A percentile compares a stretch with the other conserved stretches of the same genome.
Conservation (phyloP, 441 rosid genomes). For the Dalechampia spathulata region DNA sequence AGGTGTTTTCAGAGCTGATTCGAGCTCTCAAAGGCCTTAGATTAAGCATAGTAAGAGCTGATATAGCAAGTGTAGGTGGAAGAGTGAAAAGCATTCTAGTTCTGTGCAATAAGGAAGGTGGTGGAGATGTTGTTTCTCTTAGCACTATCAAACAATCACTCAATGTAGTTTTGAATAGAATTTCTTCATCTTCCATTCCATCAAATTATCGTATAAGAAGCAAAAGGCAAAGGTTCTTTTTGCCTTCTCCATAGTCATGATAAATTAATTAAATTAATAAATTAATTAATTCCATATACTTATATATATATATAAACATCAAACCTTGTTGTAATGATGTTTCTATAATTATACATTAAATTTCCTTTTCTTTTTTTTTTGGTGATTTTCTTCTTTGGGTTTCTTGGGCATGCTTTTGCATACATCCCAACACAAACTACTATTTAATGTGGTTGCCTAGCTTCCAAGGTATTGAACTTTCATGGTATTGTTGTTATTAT, state of each 20-base stretch:
- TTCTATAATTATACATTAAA: too few species aligned
- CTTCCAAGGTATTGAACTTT: too few species aligned
- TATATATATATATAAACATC: too few species aligned
- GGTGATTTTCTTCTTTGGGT: too few species aligned
- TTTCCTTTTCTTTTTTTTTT: background rate
- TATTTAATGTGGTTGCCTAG: too few species aligned
- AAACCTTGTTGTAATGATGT: too few species aligned
- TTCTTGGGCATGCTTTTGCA: background rate
- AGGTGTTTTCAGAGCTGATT: conserved; percentile 57
- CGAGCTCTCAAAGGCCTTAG: conserved; percentile 42
- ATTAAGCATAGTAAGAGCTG: conserved; percentile 48
- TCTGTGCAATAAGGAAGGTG: conserved; percentile 25
- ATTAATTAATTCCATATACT: too few species aligned
- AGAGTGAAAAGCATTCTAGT: conserved; percentile 56
- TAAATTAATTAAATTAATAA: too few species aligned
- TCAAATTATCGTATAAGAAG: conserved; percentile 62
- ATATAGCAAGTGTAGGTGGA: conserved; percentile 62
- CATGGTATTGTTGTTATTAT: too few species aligned
- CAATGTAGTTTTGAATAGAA: conserved; percentile 41
- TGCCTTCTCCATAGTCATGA: conserved; percentile 37
- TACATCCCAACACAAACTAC: too few species aligned
- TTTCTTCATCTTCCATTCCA: conserved; percentile 42
- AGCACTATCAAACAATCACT: conserved; percentile 53
- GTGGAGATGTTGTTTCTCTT: conserved; percentile 17
- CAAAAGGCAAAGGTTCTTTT: conserved; percentile 82